These are phyloP conservation scores for Myxozyma udenii DNA, from an alignment of 805 yeast genomes.

Conservation along the genomic window DNA sequence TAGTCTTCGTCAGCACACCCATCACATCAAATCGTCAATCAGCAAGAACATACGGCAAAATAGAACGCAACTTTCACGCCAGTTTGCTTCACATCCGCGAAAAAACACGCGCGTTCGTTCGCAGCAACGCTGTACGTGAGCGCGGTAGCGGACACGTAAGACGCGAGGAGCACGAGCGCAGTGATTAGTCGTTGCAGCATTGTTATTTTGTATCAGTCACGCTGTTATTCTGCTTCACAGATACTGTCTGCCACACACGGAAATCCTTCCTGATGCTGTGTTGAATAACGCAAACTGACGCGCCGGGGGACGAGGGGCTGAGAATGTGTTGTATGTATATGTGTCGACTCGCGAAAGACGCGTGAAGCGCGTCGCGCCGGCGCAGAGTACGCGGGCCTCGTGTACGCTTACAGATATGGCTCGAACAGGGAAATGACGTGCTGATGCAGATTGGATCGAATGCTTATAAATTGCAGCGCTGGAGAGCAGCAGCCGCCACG, in stretches of 20 bases:
- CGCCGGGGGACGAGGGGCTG: neutral
- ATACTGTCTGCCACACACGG: too few relatives aligned
- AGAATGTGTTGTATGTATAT: too few relatives aligned
- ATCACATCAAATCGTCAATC: neutral
- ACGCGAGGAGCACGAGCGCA: constrained; percentile 2
- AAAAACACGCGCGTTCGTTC: constrained; percentile 68
- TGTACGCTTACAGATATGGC: too few relatives aligned
- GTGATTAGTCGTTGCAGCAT: constrained; percentile 1
- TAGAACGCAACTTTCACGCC: constrained; percentile 65
- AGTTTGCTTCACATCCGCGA: constrained; percentile 60
- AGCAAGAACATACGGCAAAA: constrained; percentile 56
- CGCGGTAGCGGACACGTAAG: constrained; percentile 37
- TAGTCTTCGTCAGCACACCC: neutral
- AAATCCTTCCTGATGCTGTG: neutral
- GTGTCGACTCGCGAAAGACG: too few relatives aligned
- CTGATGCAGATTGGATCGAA: too few relatives aligned
- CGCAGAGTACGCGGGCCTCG: neutral
- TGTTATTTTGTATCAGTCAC: neutral
- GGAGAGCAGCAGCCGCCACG: too few relatives aligned
- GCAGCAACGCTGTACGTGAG: constrained; percentile 74
- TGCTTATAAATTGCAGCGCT: too few relatives aligned
- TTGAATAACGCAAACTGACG: neutral
- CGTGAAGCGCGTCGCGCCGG: neutral
- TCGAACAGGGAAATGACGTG: too few relatives aligned
- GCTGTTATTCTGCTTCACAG: too few relatives aligned